phyloP scores from a whole-genome alignment of 2,329 filamentous ascomycete species.

The Pezicula radicicola region DNA sequence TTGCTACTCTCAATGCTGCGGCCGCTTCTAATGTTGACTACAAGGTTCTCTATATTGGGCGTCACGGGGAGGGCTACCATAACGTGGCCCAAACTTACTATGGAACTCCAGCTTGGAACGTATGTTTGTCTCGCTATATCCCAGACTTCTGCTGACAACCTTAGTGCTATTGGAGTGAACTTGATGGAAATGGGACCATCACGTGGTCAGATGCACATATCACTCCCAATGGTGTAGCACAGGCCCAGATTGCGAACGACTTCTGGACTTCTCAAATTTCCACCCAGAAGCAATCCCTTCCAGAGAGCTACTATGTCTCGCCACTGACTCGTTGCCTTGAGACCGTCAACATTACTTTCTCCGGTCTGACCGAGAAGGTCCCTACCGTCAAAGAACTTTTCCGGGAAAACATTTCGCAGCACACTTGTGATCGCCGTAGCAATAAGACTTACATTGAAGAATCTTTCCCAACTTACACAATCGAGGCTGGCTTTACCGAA shows the following conservation, averaged over 20 bases:
- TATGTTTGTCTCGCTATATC: constrained; percentile 29
- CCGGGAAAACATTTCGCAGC: constrained; percentile 63
- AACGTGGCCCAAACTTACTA: constrained; percentile 64
- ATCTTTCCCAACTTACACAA: constrained; percentile 48
- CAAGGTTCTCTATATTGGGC: constrained; percentile 61
- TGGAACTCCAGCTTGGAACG: constrained; percentile 67
- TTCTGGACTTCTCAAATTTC: constrained; percentile 57
- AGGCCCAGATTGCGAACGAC: constrained; percentile 54
- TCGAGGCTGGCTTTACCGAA: constrained; percentile 62
- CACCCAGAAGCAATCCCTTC: constrained; percentile 53
- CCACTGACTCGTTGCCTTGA: constrained; percentile 61
- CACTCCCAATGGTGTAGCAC: constrained; percentile 51
- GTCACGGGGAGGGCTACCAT: constrained; percentile 67
- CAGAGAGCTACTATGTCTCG: constrained; percentile 62
- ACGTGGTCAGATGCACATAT: constrained; percentile 63
- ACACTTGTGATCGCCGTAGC: constrained; percentile 65
- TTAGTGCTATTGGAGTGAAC: constrained; percentile 62
- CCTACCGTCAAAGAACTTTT: constrained; percentile 63
- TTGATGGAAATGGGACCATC: constrained; percentile 60
- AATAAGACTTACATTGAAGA: constrained; percentile 49
- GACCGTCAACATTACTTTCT: constrained; percentile 62
- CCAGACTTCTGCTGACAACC: not conserved
- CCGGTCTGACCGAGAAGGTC: constrained; percentile 36
- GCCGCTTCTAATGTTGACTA: constrained; percentile 48
- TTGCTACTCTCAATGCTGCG: constrained; percentile 49